Base-by-base conservation (phyloP, 1,284 basidiomycete species). In the Boletus sp. region DNA sequence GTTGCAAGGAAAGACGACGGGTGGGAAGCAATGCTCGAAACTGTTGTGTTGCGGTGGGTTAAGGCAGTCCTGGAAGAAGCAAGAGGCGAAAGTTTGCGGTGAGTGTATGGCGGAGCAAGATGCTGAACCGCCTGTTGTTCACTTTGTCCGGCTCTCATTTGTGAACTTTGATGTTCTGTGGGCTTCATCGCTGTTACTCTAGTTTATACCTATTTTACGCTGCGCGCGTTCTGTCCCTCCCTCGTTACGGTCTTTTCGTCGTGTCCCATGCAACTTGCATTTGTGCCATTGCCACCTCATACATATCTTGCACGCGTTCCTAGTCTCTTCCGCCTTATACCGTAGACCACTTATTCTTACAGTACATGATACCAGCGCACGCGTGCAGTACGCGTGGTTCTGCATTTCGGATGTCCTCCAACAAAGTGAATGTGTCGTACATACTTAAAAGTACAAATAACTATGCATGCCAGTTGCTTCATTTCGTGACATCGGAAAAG, bases 1-100 rank as follows among this genome's bases (percentile, higher is more conserved):
- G 78, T 93, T 1, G 90, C 89, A 29, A 74, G 81, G 47, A 78
- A 75, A 50, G 88, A 87, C 8, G 72, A 76, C 0, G 89, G 87
- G 0, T 94, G 91, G 91, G 82, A 90, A 46, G 69, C 71, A 17
- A 89, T 91, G 85, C 71, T 94, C 10, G 81, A 84, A 61, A 58
- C 60, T 12, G 73, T 80, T 0, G 66, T 91, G 9, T 40, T 76
- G 33, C 68, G 72, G 32, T 94, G 91, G 91, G 74, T 84, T 50
- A 71, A 75, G 17, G 80, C 75, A 26, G 82, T 85, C 2, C 77
- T 87, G 3, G 76, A 79, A 32, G 91, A 94, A 68, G 72, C 73
- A 53, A 66, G 81, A 49, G 73, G 69, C 8, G 73, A 76, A 44
- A 54, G 64, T 34, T 66, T 49, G 42, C 51, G 59, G 55, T 66